phyloP scores from a whole-genome alignment of 2,329 filamentous ascomycete genomes.

The Epichloe coenophiala region DNA sequence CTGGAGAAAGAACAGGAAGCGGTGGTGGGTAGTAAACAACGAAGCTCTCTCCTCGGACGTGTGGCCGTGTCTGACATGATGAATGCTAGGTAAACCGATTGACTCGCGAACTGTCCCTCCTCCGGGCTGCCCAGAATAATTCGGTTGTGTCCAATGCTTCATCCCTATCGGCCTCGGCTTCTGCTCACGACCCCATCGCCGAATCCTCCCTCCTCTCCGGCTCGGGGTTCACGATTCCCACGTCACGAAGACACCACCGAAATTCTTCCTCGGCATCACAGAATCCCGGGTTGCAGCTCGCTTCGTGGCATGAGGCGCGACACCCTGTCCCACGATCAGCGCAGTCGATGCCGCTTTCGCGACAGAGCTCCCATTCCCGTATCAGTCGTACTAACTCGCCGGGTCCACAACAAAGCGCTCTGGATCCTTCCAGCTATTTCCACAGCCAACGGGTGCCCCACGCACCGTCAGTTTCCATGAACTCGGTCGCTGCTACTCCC shows the following conservation, averaged over 20 bases:
- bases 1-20: conserved; percentile 93
- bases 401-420: conserved; percentile 29
- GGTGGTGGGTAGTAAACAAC: conserved; percentile 44
- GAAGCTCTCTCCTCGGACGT: too few relatives aligned
- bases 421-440: conserved; percentile 31
- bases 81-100: conserved; percentile 68
- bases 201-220: conserved; percentile 42
- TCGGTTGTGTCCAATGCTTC: conserved; percentile 54
- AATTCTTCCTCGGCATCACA: conserved; percentile 46
- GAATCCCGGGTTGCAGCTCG: conserved; percentile 24
- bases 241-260: conserved; percentile 40
- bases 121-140: conserved; percentile 59
- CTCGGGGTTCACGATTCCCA: conserved; percentile 43
- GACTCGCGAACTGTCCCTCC: conserved; percentile 71
- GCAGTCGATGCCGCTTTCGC: conserved; percentile 30
- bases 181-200: conserved; percentile 32
- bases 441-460: conserved; percentile 31
- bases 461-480: conserved; percentile 19
- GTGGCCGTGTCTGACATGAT: not conserved
- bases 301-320: conserved; percentile 24
- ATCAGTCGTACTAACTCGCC: conserved; percentile 38
- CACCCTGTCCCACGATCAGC: conserved; percentile 33
- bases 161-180: conserved; percentile 42
- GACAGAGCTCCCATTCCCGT: conserved; percentile 42
- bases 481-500: conserved; percentile 27